These are phyloP conservation scores for Blepharisma japonicum DNA, from an alignment of 73 alveolate genomes.

Conservation along the genomic window DNA sequence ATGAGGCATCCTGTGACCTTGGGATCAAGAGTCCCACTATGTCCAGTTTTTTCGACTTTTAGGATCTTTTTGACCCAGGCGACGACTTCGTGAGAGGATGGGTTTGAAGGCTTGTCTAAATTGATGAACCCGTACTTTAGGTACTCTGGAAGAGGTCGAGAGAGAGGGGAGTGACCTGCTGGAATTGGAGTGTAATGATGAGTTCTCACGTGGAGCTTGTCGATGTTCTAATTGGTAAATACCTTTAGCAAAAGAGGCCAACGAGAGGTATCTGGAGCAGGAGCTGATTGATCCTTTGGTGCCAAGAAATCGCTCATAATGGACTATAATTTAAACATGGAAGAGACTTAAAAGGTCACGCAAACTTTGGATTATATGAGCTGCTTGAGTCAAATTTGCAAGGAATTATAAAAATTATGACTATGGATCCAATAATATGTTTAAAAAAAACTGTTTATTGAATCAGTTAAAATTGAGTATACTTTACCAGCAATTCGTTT, in stretches of 20 bases:
- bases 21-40: slow-evolving; percentile 99
- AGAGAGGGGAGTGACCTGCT: slow-evolving; percentile 96
- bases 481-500: too few relatives aligned
- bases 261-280: slow-evolving; percentile 62
- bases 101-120: slow-evolving; percentile 98
- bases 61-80: slow-evolving; percentile 99
- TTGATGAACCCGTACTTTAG: slow-evolving; percentile 98
- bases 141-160: slow-evolving; percentile 93
- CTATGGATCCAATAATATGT: too few relatives aligned
- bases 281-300: slow-evolving; percentile 35
- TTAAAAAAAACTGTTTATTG: too few relatives aligned
- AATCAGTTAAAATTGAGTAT: too few relatives aligned
- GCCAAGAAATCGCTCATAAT: background rate
- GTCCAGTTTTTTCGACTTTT: slow-evolving; percentile 99
- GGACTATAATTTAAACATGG: too few relatives aligned
- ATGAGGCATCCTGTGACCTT: slow-evolving; percentile 99
- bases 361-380: too few relatives aligned
- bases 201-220: slow-evolving; percentile 83
- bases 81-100: slow-evolving; percentile 98
- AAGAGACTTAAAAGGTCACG: too few relatives aligned
- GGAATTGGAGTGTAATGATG: slow-evolving; percentile 99
- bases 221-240: slow-evolving; percentile 57
- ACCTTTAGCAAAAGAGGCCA: slow-evolving; percentile 78
- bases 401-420: too few relatives aligned
- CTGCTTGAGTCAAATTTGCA: too few relatives aligned